Evolutionary conservation across 352 stramenopile genomes (phyloP).

Genomic region (Phytophthora sp.): DNA sequence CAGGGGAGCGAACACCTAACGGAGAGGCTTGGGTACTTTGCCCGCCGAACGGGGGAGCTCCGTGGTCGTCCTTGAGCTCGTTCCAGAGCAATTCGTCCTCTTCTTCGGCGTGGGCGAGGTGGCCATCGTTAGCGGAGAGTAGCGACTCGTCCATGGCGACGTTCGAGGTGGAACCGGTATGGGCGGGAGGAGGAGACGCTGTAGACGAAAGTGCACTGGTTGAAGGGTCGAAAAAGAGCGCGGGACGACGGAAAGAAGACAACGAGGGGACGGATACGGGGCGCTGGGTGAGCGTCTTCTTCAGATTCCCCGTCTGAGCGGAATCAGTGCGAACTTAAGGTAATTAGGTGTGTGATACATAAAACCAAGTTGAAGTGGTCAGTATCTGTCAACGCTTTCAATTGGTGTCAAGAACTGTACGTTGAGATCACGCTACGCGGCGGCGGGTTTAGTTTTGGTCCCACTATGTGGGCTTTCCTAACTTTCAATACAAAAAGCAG

Average conservation of each 20-base stretch:
- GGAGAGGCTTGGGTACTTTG: slow-evolving; percentile 23
- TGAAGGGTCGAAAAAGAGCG: background rate
- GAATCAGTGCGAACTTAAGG: slow-evolving; percentile 28
- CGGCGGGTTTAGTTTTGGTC: no score
- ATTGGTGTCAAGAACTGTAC: background rate
- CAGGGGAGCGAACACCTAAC: slow-evolving; percentile 35
- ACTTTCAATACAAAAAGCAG: no score
- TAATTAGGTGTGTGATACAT: slow-evolving; percentile 7
- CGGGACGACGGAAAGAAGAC: background rate
- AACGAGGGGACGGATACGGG: slow-evolving; percentile 3
- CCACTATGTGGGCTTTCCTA: no score
- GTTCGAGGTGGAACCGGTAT: background rate
- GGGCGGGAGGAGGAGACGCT: slow-evolving; percentile 8
- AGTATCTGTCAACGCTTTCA: background rate
- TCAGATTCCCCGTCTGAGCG: slow-evolving; percentile 18
- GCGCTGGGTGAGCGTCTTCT: slow-evolving; percentile 3
- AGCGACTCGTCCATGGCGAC: slow-evolving; percentile 73
- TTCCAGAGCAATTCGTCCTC: slow-evolving; percentile 86
- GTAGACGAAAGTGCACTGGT: slow-evolving; percentile 9
- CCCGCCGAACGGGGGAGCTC: slow-evolving; percentile 32
- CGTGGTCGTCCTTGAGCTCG: slow-evolving; percentile 71
- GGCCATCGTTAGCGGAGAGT: slow-evolving; percentile 44
- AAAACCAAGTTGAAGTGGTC: slow-evolving; percentile 15
- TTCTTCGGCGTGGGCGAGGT: slow-evolving; percentile 39
- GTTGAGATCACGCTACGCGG: no score